phyloP scores from a whole-genome alignment of 78 protist genomes.

The Dictyostelium discoideum region DNA sequence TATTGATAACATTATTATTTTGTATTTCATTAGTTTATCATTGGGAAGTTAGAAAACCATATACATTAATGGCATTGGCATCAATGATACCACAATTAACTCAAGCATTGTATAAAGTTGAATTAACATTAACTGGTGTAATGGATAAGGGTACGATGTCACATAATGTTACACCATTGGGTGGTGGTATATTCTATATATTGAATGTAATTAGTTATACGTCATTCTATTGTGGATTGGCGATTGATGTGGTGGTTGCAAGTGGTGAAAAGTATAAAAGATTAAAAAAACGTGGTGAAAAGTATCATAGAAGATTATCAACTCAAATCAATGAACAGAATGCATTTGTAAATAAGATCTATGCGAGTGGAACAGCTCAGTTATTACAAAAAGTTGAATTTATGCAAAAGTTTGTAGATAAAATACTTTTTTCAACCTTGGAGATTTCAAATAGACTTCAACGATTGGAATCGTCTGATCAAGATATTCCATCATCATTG shows the following conservation, averaged over 20 bases:
- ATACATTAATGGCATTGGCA: conserved; percentile 45
- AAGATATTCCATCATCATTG: neutral
- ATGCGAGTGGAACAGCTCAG: conserved; percentile 31
- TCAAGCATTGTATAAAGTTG: conserved; percentile 20
- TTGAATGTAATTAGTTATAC: conserved; percentile 20
- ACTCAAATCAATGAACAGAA: conserved; percentile 61
- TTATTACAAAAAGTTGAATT: conserved; percentile 48
- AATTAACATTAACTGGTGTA: neutral
- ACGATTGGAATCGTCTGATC: conserved; percentile 7
- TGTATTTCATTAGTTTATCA: conserved; percentile 32
- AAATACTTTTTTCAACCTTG: neutral
- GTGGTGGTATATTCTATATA: conserved; percentile 67
- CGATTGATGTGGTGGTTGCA: conserved; percentile 45
- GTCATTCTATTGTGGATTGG: conserved; percentile 45
- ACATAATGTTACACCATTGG: neutral
- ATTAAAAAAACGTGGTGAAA: conserved; percentile 27
- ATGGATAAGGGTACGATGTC: neutral
- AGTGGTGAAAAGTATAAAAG: conserved; percentile 30
- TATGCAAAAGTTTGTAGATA: conserved; percentile 56
- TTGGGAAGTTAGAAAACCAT: conserved; percentile 54
- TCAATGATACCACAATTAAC: conserved; percentile 41
- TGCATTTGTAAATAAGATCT: conserved; percentile 42
- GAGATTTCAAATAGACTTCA: conserved; percentile 6
- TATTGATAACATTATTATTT: neutral
- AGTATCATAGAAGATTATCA: conserved; percentile 44